Conservation (phyloP, 176 grass and related monocot species). For the Aegilops umbellulata region DNA sequence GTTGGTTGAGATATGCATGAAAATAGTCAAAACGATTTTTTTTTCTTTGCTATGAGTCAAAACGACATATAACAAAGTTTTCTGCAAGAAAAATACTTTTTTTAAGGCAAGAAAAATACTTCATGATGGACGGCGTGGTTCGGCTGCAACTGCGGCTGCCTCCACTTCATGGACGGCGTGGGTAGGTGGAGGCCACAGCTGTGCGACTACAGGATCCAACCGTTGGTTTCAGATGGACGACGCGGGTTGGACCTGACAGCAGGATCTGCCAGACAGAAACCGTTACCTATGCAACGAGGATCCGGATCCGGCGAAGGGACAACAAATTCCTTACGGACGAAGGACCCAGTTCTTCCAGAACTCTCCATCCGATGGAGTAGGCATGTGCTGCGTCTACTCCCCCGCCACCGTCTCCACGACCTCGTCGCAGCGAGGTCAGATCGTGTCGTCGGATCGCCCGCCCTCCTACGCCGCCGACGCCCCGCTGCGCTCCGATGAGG, state of each 20-base stretch:
- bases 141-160: background rate
- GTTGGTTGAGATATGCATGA: no score
- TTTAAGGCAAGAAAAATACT: no score
- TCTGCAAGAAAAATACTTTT: no score
- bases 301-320: background rate
- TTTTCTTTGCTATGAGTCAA: no score
- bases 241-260: background rate
- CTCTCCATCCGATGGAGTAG: background rate
- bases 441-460: background rate
- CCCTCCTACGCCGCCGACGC: background rate
- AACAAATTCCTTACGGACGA: background rate
- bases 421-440: constrained; percentile 45
- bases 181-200: background rate
- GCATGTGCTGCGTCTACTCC: constrained; percentile 6
- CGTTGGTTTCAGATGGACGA: background rate
- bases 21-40: no score
- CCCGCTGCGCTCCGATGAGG: background rate
- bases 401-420: constrained; percentile 25
- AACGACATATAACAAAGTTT: no score
- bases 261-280: background rate
- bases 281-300: background rate
- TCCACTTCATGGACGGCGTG: background rate
- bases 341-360: background rate
- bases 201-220: background rate
- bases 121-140: no score